A percentile compares a stretch with the other conserved stretches of the same genome.
phyloP scores from a whole-genome alignment of 495 filamentous ascomycete species.

The Xylaria castorea region DNA sequence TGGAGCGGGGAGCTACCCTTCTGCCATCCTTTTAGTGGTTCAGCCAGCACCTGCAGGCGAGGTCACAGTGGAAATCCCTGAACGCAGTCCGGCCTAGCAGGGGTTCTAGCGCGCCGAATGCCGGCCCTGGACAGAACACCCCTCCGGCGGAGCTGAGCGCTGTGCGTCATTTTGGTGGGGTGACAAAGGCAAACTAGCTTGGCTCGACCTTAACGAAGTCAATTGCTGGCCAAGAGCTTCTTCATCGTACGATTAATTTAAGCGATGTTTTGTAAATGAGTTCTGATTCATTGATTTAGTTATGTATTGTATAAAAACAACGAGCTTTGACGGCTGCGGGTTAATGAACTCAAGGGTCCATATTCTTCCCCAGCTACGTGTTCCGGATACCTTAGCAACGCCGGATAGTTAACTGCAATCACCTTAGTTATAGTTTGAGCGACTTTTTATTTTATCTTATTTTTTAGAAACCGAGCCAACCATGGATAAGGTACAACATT shows the following conservation, averaged over 20 bases:
- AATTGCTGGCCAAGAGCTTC: neutral
- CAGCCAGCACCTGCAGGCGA: conserved; percentile 13
- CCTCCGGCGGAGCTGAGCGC: conserved; percentile 22
- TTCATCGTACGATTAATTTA: conserved; percentile 4
- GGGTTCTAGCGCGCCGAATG: conserved; percentile 22
- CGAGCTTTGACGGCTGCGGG: neutral
- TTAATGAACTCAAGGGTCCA: neutral
- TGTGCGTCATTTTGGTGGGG: conserved; percentile 26
- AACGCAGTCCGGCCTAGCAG: neutral
- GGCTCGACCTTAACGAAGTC: neutral
- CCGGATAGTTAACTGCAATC: neutral
- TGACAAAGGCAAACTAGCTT: neutral
- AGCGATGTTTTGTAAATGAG: neutral
- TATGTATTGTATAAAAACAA: neutral
- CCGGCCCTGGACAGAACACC: conserved; percentile 6
- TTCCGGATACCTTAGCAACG: neutral
- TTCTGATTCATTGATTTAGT: neutral
- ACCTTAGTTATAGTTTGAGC: neutral
- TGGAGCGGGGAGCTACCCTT: conserved; percentile 26
- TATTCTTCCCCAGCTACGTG: neutral
- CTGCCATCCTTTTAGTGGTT: neutral
- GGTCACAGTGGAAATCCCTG: conserved; percentile 20
- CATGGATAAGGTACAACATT: neutral
- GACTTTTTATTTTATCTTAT: conserved; percentile 16
- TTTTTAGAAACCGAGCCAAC: neutral